Evolutionary conservation across 805 yeast species (phyloP).

Genomic region (Kuraishia borneana): DNA sequence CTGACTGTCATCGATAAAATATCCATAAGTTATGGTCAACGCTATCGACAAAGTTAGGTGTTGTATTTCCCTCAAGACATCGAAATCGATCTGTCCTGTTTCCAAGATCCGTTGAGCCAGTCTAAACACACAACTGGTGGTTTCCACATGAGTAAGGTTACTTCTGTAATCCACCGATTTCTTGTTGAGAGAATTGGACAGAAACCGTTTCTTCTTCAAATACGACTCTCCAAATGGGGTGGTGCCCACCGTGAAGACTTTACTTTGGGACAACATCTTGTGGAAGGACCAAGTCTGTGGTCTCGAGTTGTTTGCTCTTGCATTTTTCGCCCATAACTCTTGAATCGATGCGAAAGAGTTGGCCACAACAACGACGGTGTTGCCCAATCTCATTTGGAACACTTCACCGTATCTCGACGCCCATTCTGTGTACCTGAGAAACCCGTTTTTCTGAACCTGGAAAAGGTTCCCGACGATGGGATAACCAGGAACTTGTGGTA

Average conservation of each 20-base stretch:
- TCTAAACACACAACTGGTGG: conserved; percentile 11
- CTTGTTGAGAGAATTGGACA: conserved; percentile 32
- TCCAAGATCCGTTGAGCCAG: not conserved
- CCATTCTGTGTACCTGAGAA: conserved; percentile 30
- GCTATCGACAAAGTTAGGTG: conserved; percentile 41
- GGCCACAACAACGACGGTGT: conserved; percentile 47
- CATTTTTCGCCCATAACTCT: conserved; percentile 39
- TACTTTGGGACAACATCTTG: conserved; percentile 39
- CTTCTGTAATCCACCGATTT: conserved; percentile 20
- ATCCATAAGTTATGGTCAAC: conserved; percentile 40
- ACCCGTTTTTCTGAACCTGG: conserved; percentile 16
- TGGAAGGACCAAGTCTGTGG: conserved; percentile 64
- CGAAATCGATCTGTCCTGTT: conserved; percentile 20
- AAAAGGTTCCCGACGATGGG: conserved; percentile 51
- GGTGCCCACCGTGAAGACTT: conserved; percentile 54
- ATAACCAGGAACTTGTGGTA: conserved; percentile 30
- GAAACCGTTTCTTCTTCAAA: conserved; percentile 32
- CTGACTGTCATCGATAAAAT: conserved; percentile 21
- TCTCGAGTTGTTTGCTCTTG: conserved; percentile 50
- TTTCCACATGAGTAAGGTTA: conserved; percentile 26
- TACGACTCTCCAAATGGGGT: conserved; percentile 45
- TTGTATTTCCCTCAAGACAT: conserved; percentile 31
- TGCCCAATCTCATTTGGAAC: conserved; percentile 57
- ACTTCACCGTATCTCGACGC: conserved; percentile 29
- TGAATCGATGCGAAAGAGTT: conserved; percentile 47